phyloP scores from a whole-genome alignment of 257 asterid species.

The Dorcoceras hygrometricum region DNA sequence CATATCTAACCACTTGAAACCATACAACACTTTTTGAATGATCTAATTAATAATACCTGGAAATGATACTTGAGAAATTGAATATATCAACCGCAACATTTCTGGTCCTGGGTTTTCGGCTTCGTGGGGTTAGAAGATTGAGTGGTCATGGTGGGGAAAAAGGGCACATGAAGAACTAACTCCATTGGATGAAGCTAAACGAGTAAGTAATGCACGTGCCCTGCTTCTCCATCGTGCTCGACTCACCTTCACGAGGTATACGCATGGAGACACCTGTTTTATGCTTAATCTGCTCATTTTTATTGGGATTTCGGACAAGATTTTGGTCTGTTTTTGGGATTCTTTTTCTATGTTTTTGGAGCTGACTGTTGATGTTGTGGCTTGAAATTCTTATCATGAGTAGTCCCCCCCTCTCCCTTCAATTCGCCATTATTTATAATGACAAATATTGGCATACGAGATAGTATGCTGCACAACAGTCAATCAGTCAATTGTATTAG shows the following conservation, averaged over 20 bases:
- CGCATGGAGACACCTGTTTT: not conserved
- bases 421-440: conserved; percentile 45
- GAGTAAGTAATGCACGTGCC: conserved; percentile 97
- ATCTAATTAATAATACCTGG: conserved; percentile 22
- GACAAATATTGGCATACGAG: not conserved
- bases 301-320: not conserved
- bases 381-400: conserved; percentile 13
- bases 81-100: not conserved
- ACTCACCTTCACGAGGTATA: conserved; percentile 43
- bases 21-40: not conserved
- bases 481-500: conserved; percentile 19
- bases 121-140: conserved; percentile 28
- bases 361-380: conserved; percentile 10
- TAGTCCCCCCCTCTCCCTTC: conserved; percentile 23
- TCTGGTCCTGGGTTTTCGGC: not conserved
- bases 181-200: conserved; percentile 22
- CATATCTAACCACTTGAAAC: not conserved
- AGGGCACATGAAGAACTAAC: conserved; percentile 67
- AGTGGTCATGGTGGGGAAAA: conserved; percentile 63
- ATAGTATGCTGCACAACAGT: conserved; percentile 15
- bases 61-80: conserved; percentile 4
- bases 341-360: not conserved
- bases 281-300: not conserved
- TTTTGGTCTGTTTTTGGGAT: not conserved
- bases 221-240: conserved; percentile 99